Evolutionary conservation across 257 asterid species (phyloP).

Genomic region (Striga asiatica): DNA sequence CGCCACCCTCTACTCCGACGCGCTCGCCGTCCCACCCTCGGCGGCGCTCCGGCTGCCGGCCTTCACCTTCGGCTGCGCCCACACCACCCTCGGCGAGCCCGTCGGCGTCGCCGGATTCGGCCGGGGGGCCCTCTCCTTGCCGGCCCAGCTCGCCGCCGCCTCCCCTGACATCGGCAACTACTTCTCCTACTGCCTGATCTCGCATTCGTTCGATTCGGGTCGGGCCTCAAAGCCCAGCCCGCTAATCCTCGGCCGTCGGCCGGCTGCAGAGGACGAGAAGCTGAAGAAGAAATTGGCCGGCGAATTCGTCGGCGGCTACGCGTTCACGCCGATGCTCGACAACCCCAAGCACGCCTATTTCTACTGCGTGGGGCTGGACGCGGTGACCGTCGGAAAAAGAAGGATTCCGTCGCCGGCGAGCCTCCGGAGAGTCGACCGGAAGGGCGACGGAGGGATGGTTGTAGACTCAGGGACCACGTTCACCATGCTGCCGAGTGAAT

Average conservation of each 20-base stretch:
- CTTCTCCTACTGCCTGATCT: conserved; percentile 73
- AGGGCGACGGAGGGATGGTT: conserved; percentile 91
- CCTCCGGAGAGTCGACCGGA: conserved; percentile 40
- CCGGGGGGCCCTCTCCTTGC: conserved; percentile 66
- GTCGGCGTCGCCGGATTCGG: conserved; percentile 96
- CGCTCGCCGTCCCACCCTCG: conserved; percentile 37
- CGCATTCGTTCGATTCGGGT: conserved; percentile 44
- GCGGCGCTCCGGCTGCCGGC: conserved; percentile 32
- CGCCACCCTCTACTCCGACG: conserved; percentile 44
- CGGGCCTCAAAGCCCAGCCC: conserved; percentile 53
- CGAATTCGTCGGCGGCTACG: conserved; percentile 19
- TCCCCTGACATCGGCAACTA: conserved; percentile 70
- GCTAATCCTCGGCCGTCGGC: conserved; percentile 59
- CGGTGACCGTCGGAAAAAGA: conserved; percentile 41
- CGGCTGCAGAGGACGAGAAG: conserved; percentile 3
- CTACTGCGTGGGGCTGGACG: conserved; percentile 66
- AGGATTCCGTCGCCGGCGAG: conserved; percentile 44
- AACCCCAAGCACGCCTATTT: conserved; percentile 68
- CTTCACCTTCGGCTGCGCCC: conserved; percentile 86
- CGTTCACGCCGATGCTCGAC: conserved; percentile 62
- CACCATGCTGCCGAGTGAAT: conserved; percentile 61
- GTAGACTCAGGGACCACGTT: conserved; percentile 95
- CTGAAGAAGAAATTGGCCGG: not conserved
- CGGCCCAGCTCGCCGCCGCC: conserved; percentile 77
- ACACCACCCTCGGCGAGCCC: conserved; percentile 75